Base-by-base conservation (phyloP, 345 rosid species). In the Gossypium longicalyx region DNA sequence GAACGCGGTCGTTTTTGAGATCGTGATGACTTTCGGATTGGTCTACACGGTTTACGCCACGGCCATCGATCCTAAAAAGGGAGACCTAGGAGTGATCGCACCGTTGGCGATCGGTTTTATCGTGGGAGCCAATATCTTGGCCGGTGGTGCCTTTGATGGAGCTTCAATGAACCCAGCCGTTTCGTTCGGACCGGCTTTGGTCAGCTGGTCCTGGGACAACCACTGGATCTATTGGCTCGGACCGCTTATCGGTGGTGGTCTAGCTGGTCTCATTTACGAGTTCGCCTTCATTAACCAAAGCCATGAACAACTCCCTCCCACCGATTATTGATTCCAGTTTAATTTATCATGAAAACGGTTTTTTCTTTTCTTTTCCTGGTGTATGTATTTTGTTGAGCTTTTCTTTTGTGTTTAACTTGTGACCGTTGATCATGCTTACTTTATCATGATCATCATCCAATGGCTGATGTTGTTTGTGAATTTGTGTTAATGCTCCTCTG, bases 161-260 rank as follows among this genome's bases (percentile, higher is more conserved):
- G 98, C 97, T 13, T 93, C 98, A 6, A 93, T 93, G 98, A 93
- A 93, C 86, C 98, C 98, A 1, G 98, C 98, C 0, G 98, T 93
- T 45, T 88, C 98, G 6, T 93, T 93, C 22, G 98, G 98, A 20
- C 98, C 98, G 10, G 98, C 98, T 0, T 79, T 93, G 61, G 97
- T 93, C 20, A 91, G 98, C 95, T 93, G 98, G 98, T 78, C 67
- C 67, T 93, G 98, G 98, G 67, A 62, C 2, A 80, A 89, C 85
- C 98, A 93, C 83, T 93, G 98, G 98, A 86, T 91, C 34, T 93
- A 93, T 91, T 93, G 98, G 98, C 92, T 78, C 1, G 98, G 98
- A 3, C 98, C 98, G 11, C 83, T 93, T 16, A 49, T 93, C n/a
- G 98, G 98, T 0, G 97, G 97, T 80, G 98, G 93, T 17, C 38